These are phyloP conservation scores for Wickerhamiella sergipiensis DNA, from an alignment of 805 yeast species.

Conservation along the genomic window DNA sequence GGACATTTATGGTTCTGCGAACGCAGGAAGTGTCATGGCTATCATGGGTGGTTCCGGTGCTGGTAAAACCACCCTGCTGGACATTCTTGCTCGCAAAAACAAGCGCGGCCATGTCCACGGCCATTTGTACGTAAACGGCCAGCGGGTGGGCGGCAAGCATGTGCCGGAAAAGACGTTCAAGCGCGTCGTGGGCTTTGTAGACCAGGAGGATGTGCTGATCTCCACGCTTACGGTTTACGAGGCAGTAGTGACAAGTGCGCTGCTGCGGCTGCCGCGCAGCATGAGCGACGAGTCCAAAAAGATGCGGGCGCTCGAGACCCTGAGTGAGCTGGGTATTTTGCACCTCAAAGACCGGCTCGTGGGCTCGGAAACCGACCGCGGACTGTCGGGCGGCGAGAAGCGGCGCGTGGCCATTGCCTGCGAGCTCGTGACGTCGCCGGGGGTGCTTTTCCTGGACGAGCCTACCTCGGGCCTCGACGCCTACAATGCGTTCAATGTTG, in stretches of 20 bases:
- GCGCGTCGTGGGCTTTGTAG: slow-evolving; percentile 81
- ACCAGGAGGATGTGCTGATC: slow-evolving; percentile 81
- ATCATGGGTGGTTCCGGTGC: slow-evolving; percentile 99
- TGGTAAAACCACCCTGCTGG: slow-evolving; percentile 88
- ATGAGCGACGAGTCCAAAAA: slow-evolving; percentile 67
- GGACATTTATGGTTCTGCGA: slow-evolving; percentile 58
- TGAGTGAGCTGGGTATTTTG: slow-evolving; percentile 71
- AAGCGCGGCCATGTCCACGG: slow-evolving; percentile 65
- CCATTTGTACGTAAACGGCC: slow-evolving; percentile 63
- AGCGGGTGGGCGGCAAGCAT: neutral
- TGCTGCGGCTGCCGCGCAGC: slow-evolving; percentile 66
- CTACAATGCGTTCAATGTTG: slow-evolving; percentile 80
- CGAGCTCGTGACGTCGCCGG: slow-evolving; percentile 80
- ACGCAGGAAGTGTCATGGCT: slow-evolving; percentile 82
- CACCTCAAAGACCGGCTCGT: slow-evolving; percentile 73
- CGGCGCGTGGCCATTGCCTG: slow-evolving; percentile 88
- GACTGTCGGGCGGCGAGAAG: slow-evolving; percentile 89
- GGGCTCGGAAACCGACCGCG: slow-evolving; percentile 81
- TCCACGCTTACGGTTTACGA: slow-evolving; percentile 94
- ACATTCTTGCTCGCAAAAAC: slow-evolving; percentile 77
- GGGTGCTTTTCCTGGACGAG: slow-evolving; percentile 72
- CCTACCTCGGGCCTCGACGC: slow-evolving; percentile 95
- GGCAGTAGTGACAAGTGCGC: slow-evolving; percentile 84
- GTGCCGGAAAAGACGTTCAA: slow-evolving; percentile 33
- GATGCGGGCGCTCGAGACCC: slow-evolving; percentile 68